Conservation (phyloP, 495 filamentous ascomycete species). For the Penicillium alfredii region DNA sequence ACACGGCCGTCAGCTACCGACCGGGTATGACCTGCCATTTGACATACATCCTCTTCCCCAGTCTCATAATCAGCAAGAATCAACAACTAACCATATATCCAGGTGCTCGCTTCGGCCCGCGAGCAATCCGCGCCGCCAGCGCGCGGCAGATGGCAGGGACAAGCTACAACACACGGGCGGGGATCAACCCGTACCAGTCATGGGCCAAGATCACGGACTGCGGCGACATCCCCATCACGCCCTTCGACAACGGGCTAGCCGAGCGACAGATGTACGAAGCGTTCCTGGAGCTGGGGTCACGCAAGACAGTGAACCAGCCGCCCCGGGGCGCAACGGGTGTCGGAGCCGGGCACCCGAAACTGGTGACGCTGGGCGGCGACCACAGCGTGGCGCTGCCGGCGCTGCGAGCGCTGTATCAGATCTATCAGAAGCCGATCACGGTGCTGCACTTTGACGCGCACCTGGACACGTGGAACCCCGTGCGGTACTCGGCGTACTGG, state of each 20-base stretch:
- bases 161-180: constrained; percentile 71
- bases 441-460: constrained; percentile 84
- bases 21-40: constrained; percentile 47
- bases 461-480: constrained; percentile 79
- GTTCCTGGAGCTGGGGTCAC: constrained; percentile 57
- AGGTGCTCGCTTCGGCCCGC: constrained; percentile 76
- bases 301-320: constrained; percentile 34
- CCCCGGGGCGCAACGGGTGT: constrained; percentile 34
- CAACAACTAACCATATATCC: constrained; percentile 29
- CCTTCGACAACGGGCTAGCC: constrained; percentile 71
- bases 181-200: constrained; percentile 68
- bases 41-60: constrained; percentile 1
- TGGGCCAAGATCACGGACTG: constrained; percentile 75
- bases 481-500: constrained; percentile 72
- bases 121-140: constrained; percentile 74
- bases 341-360: constrained; percentile 50
- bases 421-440: constrained; percentile 65
- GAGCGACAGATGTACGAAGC: constrained; percentile 72
- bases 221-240: constrained; percentile 76
- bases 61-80: constrained; percentile 21
- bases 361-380: constrained; percentile 78
- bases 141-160: constrained; percentile 65
- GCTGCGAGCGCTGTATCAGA: constrained; percentile 61
- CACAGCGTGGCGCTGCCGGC: constrained; percentile 74
- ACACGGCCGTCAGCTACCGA: constrained; percentile 74